A percentile compares a stretch with the other conserved stretches of the same genome.
Evolutionary conservation across 2,329 filamentous ascomycete genomes (phyloP).

Genomic region (Ceratocystis alfenasii): DNA sequence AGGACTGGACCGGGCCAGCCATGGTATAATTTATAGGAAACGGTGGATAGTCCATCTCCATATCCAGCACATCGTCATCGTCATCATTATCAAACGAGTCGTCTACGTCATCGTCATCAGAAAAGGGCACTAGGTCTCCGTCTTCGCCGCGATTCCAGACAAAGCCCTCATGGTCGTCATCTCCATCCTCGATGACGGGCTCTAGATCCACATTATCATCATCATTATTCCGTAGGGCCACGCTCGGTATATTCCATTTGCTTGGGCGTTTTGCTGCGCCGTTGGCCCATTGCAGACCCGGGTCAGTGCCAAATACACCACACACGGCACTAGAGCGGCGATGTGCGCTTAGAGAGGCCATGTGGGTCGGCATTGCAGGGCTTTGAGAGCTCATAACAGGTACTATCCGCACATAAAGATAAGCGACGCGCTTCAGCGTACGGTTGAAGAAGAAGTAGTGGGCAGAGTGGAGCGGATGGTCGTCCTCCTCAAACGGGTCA

Average conservation of each 20-base stretch:
- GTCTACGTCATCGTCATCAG: constrained; percentile 39
- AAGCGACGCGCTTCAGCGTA: constrained; percentile 78
- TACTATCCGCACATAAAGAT: constrained; percentile 83
- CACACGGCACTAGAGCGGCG: constrained; percentile 12
- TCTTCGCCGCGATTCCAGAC: constrained; percentile 49
- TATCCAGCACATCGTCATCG: constrained; percentile 32
- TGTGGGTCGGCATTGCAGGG: constrained; percentile 35
- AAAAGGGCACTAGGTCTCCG: constrained; percentile 43
- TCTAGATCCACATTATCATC: constrained; percentile 19
- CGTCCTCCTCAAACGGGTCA: constrained; percentile 83
- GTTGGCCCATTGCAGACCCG: background rate
- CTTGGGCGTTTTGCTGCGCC: constrained; percentile 6
- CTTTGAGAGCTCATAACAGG: constrained; percentile 58
- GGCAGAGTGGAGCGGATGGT: constrained; percentile 85
- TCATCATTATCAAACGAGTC: constrained; percentile 36
- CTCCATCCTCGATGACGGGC: constrained; percentile 27
- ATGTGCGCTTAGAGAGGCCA: constrained; percentile 12
- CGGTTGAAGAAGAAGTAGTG: constrained; percentile 99
- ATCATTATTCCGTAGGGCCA: constrained; percentile 2
- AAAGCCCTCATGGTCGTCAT: constrained; percentile 41
- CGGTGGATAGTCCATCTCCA: constrained; percentile 30
- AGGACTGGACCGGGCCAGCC: background rate
- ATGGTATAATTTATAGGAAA: constrained; percentile 31
- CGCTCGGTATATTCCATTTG: constrained; percentile 11
- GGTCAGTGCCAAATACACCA: constrained; percentile 8